Conservation (phyloP, 192 early-diverging fungal species). For the Backusella parvicylindrica region DNA sequence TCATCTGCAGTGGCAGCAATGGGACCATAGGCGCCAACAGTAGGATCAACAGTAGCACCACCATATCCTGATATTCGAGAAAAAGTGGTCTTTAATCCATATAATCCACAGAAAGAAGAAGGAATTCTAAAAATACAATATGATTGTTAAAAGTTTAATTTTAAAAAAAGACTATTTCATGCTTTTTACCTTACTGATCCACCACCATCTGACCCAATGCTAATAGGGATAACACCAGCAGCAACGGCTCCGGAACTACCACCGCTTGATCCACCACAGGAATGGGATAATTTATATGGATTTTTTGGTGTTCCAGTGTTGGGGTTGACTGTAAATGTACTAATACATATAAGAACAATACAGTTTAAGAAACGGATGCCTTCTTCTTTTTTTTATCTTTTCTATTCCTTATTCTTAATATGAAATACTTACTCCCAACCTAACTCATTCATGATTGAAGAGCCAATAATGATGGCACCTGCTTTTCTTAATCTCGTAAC, state of each 20-base stretch:
- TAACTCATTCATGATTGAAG: slow-evolving; percentile 73
- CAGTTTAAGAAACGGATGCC: too few species aligned
- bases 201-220: slow-evolving; percentile 71
- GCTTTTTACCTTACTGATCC: slow-evolving; percentile 53
- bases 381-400: too few species aligned
- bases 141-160: background rate
- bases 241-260: slow-evolving; percentile 63
- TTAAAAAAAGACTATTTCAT: background rate
- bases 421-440: slow-evolving; percentile 45
- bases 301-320: slow-evolving; percentile 57
- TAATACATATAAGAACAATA: background rate
- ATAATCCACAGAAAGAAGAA: slow-evolving; percentile 67
- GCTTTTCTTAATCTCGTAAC: slow-evolving; percentile 47
- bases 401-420: background rate
- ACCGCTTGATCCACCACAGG: slow-evolving; percentile 70
- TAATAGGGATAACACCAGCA: slow-evolving; percentile 61
- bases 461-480: slow-evolving; percentile 67
- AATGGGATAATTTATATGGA: slow-evolving; percentile 52
- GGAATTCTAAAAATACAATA: slow-evolving; percentile 48
- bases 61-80: slow-evolving; percentile 59
- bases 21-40: slow-evolving; percentile 62
- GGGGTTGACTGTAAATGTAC: slow-evolving; percentile 64
- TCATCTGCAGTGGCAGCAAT: slow-evolving; percentile 67
- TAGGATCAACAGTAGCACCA: slow-evolving; percentile 49
- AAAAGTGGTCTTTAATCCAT: slow-evolving; percentile 71